phyloP scores from a whole-genome alignment of 257 asterid species.

The Jasminum sambac region DNA sequence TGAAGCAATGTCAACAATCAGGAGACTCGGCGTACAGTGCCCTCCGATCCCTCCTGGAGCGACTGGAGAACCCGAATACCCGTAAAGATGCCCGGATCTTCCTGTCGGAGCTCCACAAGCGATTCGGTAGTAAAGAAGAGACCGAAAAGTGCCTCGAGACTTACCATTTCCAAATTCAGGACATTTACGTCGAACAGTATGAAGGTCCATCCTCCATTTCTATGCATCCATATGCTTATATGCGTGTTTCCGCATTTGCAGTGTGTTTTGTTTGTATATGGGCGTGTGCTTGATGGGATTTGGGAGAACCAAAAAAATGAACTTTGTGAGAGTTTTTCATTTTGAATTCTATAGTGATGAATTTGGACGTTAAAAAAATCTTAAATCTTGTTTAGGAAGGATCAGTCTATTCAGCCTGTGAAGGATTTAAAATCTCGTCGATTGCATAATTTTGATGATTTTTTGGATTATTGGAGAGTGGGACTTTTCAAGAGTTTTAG shows the following conservation, averaged over 20 bases:
- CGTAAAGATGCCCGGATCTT: slow-evolving; percentile 83
- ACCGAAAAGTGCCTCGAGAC: slow-evolving; percentile 65
- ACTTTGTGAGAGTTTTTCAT: not conserved
- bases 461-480: not conserved
- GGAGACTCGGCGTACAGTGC: slow-evolving; percentile 93
- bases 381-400: not conserved
- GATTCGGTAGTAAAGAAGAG: slow-evolving; percentile 51
- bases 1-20: slow-evolving; percentile 67
- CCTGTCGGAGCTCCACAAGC: slow-evolving; percentile 73
- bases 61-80: slow-evolving; percentile 81
- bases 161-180: slow-evolving; percentile 82
- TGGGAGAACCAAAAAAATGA: not conserved
- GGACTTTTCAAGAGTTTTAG: not conserved
- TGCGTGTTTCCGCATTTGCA: not conserved
- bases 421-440: not conserved
- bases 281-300: not conserved
- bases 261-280: not conserved
- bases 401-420: not conserved
- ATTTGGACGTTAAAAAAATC: not conserved
- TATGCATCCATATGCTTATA: not conserved
- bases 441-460: not conserved
- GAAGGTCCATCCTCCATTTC: slow-evolving; percentile 54
- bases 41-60: slow-evolving; percentile 81
- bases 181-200: slow-evolving; percentile 67
- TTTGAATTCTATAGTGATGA: not conserved